Evolutionary conservation across 2,329 filamentous ascomycete species (phyloP).

Genomic region (Colletotrichum sp.): DNA sequence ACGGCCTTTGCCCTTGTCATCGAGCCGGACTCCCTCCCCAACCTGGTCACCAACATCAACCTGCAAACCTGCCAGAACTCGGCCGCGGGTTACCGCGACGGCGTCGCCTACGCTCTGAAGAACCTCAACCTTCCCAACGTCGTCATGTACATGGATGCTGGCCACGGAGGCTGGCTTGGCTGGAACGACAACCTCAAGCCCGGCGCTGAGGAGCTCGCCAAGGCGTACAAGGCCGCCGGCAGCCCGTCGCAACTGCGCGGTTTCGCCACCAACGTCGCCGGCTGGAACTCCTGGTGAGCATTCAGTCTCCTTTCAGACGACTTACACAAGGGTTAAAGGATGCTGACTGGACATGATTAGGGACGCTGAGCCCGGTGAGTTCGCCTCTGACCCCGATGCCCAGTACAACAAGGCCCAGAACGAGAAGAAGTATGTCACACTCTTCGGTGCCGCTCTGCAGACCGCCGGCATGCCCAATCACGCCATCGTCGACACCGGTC

Average conservation of each 20-base stretch:
- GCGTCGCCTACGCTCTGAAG: slow-evolving; percentile 60
- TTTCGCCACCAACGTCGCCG: slow-evolving; percentile 43
- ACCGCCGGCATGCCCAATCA: slow-evolving; percentile 45
- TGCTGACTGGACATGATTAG: neutral
- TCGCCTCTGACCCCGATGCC: slow-evolving; percentile 44
- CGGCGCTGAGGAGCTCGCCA: slow-evolving; percentile 43
- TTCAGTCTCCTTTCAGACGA: neutral
- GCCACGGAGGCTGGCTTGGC: slow-evolving; percentile 69
- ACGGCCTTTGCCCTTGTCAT: slow-evolving; percentile 48
- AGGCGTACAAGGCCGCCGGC: slow-evolving; percentile 40
- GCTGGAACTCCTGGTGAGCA: slow-evolving; percentile 43
- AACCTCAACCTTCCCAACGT: slow-evolving; percentile 66
- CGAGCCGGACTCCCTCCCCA: slow-evolving; percentile 68
- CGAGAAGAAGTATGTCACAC: slow-evolving; percentile 47
- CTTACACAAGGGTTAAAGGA: neutral
- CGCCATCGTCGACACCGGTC: slow-evolving; percentile 47
- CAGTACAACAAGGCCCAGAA: slow-evolving; percentile 47
- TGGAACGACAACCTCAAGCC: slow-evolving; percentile 61
- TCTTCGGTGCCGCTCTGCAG: slow-evolving; percentile 42
- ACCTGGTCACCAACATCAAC: slow-evolving; percentile 65
- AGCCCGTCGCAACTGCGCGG: slow-evolving; percentile 42
- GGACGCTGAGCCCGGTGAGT: slow-evolving; percentile 41
- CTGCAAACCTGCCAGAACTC: slow-evolving; percentile 60
- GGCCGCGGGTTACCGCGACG: slow-evolving; percentile 57
- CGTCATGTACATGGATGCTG: slow-evolving; percentile 68